Evolutionary conservation across 352 stramenopile species (phyloP).

Genomic region (Globisporangium radiosum): DNA sequence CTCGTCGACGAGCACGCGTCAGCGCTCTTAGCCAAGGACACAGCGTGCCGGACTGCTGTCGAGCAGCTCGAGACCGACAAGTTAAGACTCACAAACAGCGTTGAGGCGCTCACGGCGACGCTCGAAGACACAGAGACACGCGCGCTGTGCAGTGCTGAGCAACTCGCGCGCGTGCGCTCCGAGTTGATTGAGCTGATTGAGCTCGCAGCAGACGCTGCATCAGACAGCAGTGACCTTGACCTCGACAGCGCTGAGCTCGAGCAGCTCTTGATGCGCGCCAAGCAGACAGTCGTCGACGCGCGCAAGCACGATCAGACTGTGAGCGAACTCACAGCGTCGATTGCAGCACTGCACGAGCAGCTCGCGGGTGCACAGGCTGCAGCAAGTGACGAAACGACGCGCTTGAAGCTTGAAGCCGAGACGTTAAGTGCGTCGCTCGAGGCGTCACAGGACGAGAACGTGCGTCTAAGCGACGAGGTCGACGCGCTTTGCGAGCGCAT

Average conservation of each 20-base stretch:
- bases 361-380: neutral
- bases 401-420: conserved; percentile 3
- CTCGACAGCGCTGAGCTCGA: neutral
- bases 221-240: neutral
- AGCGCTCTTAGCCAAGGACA: conserved; percentile 6
- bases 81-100: conserved; percentile 1
- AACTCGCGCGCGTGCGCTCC: conserved; percentile 9
- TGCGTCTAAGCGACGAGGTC: conserved; percentile 12
- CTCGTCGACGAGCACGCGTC: conserved; percentile 9
- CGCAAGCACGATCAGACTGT: conserved; percentile 7
- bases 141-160: conserved; percentile 13
- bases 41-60: neutral
- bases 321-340: conserved; percentile 5
- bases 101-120: conserved; percentile 24
- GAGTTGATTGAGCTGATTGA: conserved; percentile 17
- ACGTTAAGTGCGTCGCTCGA: conserved; percentile 15
- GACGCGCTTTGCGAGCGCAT: conserved; percentile 17
- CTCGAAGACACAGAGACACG: conserved; percentile 14
- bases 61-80: conserved; percentile 7
- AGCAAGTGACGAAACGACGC: conserved; percentile 3
- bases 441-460: conserved; percentile 13
- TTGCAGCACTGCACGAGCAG: conserved; percentile 8
- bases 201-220: no score
- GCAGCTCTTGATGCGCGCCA: conserved; percentile 5
- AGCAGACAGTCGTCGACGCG: conserved; percentile 4